phyloP scores from a whole-genome alignment of 805 yeast species.

The Candida silvicultrix region DNA sequence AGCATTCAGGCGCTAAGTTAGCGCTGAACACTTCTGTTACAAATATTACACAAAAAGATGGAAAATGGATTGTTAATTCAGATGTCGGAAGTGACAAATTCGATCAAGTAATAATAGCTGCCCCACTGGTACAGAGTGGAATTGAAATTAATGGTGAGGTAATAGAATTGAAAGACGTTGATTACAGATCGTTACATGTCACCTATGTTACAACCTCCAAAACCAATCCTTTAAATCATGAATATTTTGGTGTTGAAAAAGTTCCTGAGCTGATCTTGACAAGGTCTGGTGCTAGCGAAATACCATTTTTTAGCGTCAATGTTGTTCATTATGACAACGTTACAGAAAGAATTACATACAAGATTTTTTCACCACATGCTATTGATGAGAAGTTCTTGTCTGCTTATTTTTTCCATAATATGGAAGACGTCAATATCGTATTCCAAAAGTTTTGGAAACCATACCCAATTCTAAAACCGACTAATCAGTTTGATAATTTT shows the following conservation, averaged over 20 bases:
- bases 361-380: conserved; percentile 30
- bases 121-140: conserved; percentile 30
- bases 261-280: conserved; percentile 25
- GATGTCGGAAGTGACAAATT: conserved; percentile 14
- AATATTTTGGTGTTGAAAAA: conserved; percentile 10
- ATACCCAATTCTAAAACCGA: conserved; percentile 35
- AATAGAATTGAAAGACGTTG: conserved; percentile 16
- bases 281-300: conserved; percentile 5
- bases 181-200: conserved; percentile 34
- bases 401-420: conserved; percentile 16
- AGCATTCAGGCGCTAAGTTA: conserved; percentile 27
- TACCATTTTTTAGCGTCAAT: conserved; percentile 30
- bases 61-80: conserved; percentile 8
- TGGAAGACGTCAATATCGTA: conserved; percentile 17
- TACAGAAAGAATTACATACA: conserved; percentile 31
- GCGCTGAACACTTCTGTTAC: conserved; percentile 25
- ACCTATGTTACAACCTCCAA: conserved; percentile 26
- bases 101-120: conserved; percentile 40
- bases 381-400: conserved; percentile 15
- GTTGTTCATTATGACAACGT: conserved; percentile 22
- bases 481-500: conserved; percentile 21
- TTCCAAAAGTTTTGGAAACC: conserved; percentile 35
- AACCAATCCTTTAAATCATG: conserved; percentile 15
- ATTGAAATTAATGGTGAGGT: conserved; percentile 15
- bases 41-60: conserved; percentile 7